Evolutionary conservation across 2,329 filamentous ascomycete genomes (phyloP).

Genomic region (Colletotrichum somersetense): DNA sequence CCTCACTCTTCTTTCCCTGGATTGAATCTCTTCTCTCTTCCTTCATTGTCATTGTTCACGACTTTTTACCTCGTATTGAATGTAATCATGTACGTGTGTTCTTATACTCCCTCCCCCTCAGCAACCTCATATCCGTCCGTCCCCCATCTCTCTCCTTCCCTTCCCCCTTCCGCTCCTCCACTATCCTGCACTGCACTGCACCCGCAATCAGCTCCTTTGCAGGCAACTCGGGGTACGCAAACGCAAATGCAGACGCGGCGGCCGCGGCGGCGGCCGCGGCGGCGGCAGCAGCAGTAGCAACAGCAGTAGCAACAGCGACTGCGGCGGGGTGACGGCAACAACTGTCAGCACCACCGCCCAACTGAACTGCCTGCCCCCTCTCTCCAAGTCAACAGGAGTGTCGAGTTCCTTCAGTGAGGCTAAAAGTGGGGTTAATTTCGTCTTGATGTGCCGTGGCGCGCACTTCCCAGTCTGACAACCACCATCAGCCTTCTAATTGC

Average conservation of each 20-base stretch:
- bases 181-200: constrained; percentile 1
- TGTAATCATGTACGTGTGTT: constrained; percentile 1
- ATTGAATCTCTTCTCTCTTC: background rate
- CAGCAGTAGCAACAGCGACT: background rate
- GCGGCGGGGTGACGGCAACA: background rate
- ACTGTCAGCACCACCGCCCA: constrained; percentile 7
- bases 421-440: constrained; percentile 45
- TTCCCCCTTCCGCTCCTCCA: background rate
- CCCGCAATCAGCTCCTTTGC: constrained; percentile 8
- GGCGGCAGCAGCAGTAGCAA: constrained; percentile 2
- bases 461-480: constrained; percentile 39
- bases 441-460: constrained; percentile 41
- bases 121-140: constrained; percentile 7
- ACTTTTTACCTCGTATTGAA: background rate
- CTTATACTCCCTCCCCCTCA: constrained; percentile 4
- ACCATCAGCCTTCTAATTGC: constrained; percentile 36
- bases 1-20: constrained; percentile 11
- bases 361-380: background rate
- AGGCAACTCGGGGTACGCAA: constrained; percentile 4
- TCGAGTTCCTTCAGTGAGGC: constrained; percentile 43
- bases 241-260: background rate
- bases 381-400: constrained; percentile 6
- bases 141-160: background rate
- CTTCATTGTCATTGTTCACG: background rate
- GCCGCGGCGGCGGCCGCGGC: background rate